Base-by-base conservation (phyloP, 371 early-diverging fungal species). In the Rhizopus sp. region DNA sequence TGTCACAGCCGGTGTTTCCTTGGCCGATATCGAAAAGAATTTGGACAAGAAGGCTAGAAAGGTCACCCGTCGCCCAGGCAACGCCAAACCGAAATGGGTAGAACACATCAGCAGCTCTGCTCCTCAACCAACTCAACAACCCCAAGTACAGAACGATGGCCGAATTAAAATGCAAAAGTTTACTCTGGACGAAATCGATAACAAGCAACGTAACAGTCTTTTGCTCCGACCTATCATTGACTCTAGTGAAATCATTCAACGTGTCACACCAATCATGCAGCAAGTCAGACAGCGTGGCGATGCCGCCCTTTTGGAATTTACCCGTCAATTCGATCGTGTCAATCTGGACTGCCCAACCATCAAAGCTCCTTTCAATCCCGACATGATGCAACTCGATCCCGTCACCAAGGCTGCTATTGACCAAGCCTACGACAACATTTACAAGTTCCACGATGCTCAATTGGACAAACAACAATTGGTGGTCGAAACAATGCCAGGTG, bases 401-500 rank as follows among this genome's bases (percentile, higher is more conserved):
- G 52, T 64, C 16, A 94, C 93, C 44, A 84, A 86, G 35, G 66
- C 69, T 23, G 95, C 99, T 7, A 96, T 98, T 55, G 98, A 98
- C 73, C 84, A 86, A 60, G 99, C 99, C 4, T 96, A 91, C 63
- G 89, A 86, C 29, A 98, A 97, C 59, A 90, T 98, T 59, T 79
- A 81, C 63, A 86, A 83, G 66, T 98, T 98, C 89, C 99, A 98
- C 70, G 82, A 83, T 9, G 97, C 98, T 2, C 99, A 98, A 75
- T 72, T 93, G 68, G 90, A 87, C 41, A 74, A 73, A 10, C 81
- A 82, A 35, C 75, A 82, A 3, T 71, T 94, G 35, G 74, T 75
- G 9, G 95, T 97, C 4, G 97, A 97, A 73, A 96, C 97, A 3
- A 95, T 94, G 93, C 96, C 97, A 5, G 99, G 99, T 37, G 94